A percentile compares a stretch with the other conserved stretches of the same genome.
These are phyloP conservation scores for Leishmania guyanensis DNA, from an alignment of 208 protist species.

Conservation along the genomic window DNA sequence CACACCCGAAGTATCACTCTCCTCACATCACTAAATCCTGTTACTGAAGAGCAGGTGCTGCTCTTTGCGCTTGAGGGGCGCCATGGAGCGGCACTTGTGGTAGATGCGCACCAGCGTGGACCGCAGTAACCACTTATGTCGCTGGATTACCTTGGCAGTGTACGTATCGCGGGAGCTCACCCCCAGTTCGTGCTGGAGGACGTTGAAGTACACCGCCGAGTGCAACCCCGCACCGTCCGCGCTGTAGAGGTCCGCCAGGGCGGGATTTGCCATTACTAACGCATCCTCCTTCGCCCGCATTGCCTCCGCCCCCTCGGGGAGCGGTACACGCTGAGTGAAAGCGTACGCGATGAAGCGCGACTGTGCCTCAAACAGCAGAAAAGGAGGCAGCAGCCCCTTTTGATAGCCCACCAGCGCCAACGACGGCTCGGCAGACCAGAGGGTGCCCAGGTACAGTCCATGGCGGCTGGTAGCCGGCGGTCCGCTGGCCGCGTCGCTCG, in stretches of 20 bases:
- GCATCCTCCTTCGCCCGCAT: constrained; percentile 39
- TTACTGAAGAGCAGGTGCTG: constrained; percentile 92
- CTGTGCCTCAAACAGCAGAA: constrained; percentile 87
- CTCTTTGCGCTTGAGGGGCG: constrained; percentile 85
- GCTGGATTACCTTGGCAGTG: constrained; percentile 58
- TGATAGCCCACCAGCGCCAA: constrained; percentile 86
- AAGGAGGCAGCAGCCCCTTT: constrained; percentile 74
- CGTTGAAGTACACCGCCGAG: constrained; percentile 86
- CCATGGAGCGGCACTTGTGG: constrained; percentile 77
- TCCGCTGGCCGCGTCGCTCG: background rate
- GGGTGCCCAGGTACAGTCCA: constrained; percentile 80
- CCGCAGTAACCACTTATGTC: constrained; percentile 66
- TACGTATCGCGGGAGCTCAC: constrained; percentile 82
- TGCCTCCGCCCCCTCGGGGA: constrained; percentile 40
- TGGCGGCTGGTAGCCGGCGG: constrained; percentile 5
- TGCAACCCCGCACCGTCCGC: constrained; percentile 60
- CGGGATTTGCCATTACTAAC: constrained; percentile 42
- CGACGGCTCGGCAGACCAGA: constrained; percentile 56
- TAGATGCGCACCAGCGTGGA: constrained; percentile 68
- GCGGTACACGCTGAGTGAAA: constrained; percentile 63
- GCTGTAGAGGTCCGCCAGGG: constrained; percentile 43
- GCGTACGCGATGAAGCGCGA: constrained; percentile 79
- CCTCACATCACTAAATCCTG: constrained; percentile 42
- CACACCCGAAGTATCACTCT: background rate
- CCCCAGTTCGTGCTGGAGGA: constrained; percentile 76